Conservation (phyloP, 345 rosid genomes). For the Syzygium jambos region DNA sequence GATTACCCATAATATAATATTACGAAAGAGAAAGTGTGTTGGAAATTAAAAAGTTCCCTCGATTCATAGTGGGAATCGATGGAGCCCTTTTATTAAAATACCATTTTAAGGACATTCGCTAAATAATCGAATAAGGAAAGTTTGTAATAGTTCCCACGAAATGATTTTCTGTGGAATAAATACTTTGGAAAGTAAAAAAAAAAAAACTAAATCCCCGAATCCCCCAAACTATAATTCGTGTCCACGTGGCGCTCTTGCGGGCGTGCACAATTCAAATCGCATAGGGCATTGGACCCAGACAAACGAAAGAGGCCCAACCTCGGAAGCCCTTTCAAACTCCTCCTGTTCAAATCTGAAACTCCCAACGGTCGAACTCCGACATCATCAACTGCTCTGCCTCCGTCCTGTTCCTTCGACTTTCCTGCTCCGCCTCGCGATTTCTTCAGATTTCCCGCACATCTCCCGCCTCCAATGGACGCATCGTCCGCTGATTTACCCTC, state of each 20-base stretch:
- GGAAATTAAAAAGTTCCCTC: background rate
- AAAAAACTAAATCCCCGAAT: background rate
- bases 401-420: background rate
- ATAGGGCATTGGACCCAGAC: background rate
- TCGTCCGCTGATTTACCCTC: conserved; percentile 11
- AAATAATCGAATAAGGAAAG: too few relatives aligned
- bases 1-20: background rate
- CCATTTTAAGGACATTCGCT: background rate
- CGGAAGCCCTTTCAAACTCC: background rate
- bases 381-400: background rate
- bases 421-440: background rate
- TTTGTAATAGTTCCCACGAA: too few relatives aligned
- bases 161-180: background rate
- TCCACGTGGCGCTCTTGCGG: background rate
- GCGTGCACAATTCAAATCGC: background rate
- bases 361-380: background rate
- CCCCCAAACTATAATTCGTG: background rate
- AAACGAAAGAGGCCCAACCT: background rate
- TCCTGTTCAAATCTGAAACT: background rate
- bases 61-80: background rate
- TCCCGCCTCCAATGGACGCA: background rate
- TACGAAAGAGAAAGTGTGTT: background rate
- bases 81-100: background rate
- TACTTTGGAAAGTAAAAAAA: background rate
- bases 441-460: background rate